These are phyloP conservation scores for Ogataea haglerorum DNA, from an alignment of 805 yeast species.

Conservation along the genomic window DNA sequence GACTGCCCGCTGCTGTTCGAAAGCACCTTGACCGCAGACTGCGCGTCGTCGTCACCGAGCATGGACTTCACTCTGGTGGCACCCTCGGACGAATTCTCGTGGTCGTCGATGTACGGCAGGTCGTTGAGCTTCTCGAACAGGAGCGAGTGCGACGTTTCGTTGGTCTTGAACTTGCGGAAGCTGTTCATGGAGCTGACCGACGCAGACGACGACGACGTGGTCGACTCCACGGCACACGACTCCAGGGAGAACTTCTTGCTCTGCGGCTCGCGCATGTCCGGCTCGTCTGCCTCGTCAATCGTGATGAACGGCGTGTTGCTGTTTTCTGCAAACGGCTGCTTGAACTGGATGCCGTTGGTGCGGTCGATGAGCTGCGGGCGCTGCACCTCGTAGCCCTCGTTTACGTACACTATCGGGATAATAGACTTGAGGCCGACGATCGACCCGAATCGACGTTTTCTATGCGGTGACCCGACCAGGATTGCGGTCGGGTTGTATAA, in stretches of 20 bases:
- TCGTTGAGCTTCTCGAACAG: constrained; percentile 26
- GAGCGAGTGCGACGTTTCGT: constrained; percentile 21
- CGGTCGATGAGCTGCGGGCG: constrained; percentile 11
- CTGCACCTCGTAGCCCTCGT: constrained; percentile 13
- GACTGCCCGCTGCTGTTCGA: constrained; percentile 13
- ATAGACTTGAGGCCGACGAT: constrained; percentile 25
- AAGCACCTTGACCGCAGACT: constrained; percentile 4
- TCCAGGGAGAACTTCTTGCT: constrained; percentile 9
- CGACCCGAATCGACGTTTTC: constrained; percentile 27
- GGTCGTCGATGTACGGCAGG: constrained; percentile 25
- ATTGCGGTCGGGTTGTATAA: constrained; percentile 59
- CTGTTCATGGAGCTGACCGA: constrained; percentile 18
- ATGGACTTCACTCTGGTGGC: constrained; percentile 23
- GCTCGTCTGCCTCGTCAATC: constrained; percentile 11
- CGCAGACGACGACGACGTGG: constrained; percentile 13
- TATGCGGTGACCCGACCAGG: constrained; percentile 36
- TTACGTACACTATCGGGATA: constrained; percentile 28
- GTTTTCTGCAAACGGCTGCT: constrained; percentile 19
- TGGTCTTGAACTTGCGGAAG: constrained; percentile 18
- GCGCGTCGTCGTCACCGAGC: constrained; percentile 19
- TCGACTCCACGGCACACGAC: constrained; percentile 13
- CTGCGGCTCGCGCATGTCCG: not conserved
- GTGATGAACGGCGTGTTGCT: constrained; percentile 16
- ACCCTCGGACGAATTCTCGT: constrained; percentile 10
- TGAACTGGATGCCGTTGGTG: constrained; percentile 22